Evolutionary conservation across 306 rosid species (phyloP).

Genomic region (Mucuna pruriens): DNA sequence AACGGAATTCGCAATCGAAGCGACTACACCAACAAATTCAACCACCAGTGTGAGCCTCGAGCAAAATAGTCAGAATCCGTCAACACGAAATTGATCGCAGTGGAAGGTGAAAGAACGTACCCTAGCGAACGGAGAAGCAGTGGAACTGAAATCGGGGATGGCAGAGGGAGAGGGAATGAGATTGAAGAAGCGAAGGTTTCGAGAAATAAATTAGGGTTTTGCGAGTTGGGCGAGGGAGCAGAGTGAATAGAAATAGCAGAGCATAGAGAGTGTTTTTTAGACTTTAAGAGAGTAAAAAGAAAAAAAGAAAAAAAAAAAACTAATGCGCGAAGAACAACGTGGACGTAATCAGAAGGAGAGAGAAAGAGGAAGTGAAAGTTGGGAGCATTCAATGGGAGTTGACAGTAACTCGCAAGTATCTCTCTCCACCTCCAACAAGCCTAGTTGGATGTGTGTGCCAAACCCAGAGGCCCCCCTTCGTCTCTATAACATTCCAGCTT

Average conservation of each 20-base stretch:
- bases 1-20: background rate
- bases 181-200: background rate
- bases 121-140: constrained; percentile 13
- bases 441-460: background rate
- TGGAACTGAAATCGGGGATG: background rate
- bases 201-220: constrained; percentile 44
- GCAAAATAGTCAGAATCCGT: background rate
- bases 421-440: background rate
- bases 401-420: background rate
- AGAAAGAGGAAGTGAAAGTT: background rate
- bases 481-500: background rate
- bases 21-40: background rate
- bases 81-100: background rate
- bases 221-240: background rate
- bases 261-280: background rate
- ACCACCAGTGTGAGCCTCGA: background rate
- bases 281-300: background rate
- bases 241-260: background rate
- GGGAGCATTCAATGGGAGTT: background rate
- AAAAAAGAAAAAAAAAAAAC: too few relatives aligned
- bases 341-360: background rate
- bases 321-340: background rate
- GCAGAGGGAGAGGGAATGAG: background rate
- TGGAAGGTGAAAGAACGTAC: background rate
- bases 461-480: background rate